A percentile compares a stretch with the other conserved stretches of the same genome.
These are phyloP conservation scores for Bolboschoenoplectus hybrid DNA, from an alignment of 202 grass and related monocot genomes.

Conservation along the genomic window DNA sequence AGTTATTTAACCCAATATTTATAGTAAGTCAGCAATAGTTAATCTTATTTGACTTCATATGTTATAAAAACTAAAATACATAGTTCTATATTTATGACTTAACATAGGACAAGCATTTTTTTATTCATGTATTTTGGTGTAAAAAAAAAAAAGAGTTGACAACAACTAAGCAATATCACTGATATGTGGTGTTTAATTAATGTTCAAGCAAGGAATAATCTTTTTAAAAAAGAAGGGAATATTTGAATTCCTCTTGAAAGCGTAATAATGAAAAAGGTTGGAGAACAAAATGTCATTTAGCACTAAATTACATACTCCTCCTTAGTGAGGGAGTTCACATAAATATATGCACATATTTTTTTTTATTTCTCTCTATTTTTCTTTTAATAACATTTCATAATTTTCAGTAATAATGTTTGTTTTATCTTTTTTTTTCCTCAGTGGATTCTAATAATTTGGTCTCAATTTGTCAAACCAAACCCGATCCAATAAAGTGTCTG, in stretches of 20 bases:
- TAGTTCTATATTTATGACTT: background rate
- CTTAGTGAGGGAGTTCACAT: constrained; percentile 1
- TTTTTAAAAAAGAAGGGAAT: constrained; percentile 18
- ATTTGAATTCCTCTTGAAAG: constrained; percentile 21
- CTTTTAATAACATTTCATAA: background rate
- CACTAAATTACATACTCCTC: background rate
- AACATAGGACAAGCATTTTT: background rate
- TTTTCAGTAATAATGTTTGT: background rate
- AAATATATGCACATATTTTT: background rate
- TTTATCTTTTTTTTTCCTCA: background rate
- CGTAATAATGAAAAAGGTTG: constrained; percentile 12
- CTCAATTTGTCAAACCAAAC: constrained; percentile 16
- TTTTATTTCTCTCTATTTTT: background rate
- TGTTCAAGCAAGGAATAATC: constrained; percentile 17
- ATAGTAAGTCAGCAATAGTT: too few species aligned
- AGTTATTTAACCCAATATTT: too few species aligned
- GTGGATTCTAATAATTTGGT: background rate
- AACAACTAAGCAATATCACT: background rate
- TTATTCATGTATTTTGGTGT: background rate
- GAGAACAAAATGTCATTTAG: constrained; percentile 21
- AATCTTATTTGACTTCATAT: background rate
- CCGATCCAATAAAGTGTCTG: constrained; percentile 12
- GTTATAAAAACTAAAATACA: background rate
- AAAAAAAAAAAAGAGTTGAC: background rate
- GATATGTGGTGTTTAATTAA: background rate